Evolutionary conservation across 805 yeast species (phyloP), one percentile per base, ranked within the genome.

Genomic region (Metschnikowia hibisci): DNA sequence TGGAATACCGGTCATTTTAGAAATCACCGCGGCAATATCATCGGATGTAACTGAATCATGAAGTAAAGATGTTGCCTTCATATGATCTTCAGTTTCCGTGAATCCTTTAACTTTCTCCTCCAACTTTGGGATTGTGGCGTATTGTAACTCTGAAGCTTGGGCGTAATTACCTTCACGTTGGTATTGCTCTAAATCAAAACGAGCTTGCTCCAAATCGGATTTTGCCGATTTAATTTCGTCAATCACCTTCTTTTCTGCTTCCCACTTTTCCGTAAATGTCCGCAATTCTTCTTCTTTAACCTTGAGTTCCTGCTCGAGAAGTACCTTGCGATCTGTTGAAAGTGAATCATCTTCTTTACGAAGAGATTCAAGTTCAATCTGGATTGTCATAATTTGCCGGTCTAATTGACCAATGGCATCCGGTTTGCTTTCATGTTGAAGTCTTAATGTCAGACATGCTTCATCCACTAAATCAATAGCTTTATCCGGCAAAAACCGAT

Each of bases 381-480:
- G 90, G 48, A 93, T 84, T 4, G 96, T 93, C 89, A 91, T 88
- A 36, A 91, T 81, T 23, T 82, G 75, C 48, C 98, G 78, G 61
- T 91, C 98, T 45, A 91, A 72, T 36, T 82, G 86, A 56, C 89
- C 91, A 42, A 93, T 86, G 2, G 90, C 87, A 58, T 91, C 99
- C 0, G 99, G 99, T 61, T 89, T 90, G 1, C 96, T 88, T 66
- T 91, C 99, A 61, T 93, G 98, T 64, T 91, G 99, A 46, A 91
- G 71, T 51, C 99, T 74, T 45, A 91, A 72, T 0, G 96, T 95
- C 3, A 97, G 93, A 67, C 98, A 90, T 0, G 98, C 97, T 61
- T 91, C 99, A 66, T 91, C 99, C 2, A 91, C 93, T 52, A 91
- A 75, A 64, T 91, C 99, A 52, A 91, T 91, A 15, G 98, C 98